Base-by-base conservation (phyloP, 108 stramenopile genomes). In the Nitzschia putrida region DNA sequence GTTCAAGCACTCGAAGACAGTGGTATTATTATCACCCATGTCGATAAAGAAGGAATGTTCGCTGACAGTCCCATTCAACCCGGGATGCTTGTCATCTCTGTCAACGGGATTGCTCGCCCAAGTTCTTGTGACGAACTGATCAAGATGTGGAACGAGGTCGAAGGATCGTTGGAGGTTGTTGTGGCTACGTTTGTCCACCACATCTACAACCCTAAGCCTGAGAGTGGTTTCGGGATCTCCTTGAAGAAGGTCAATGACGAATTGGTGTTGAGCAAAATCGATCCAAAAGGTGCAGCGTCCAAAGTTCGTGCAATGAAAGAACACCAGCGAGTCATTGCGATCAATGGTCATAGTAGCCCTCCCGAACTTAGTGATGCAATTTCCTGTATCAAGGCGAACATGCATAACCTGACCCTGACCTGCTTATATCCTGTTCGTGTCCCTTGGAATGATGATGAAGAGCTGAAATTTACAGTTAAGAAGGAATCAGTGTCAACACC, bases 281-380 rank as follows among this genome's bases (percentile, higher is more conserved):
- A 34, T 4, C 29, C 65, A 20, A 66, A 53, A 6, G 29, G 24
- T 16, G 29, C 51, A 8, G 22, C 38, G 8, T 66, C 53, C 34
- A n/a, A 66, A 34, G 10, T 25, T 22, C 51, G 51, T 26, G 16
- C 25, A 1, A n/a, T 66, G 65, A 22, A 45, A 26, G 65, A 24
- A 25, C 51, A 51, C 1, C 65, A 53, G 7, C 34, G 45, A 34
- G 45, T 66, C 26, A 51, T 66, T 29, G 21, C 43, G 2, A 66
- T 66, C 26, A 66, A 66, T 37, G 51, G 65, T 13, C 2, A 52
- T 16, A 12, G 38, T 8, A 37, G 57, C 7, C 57, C 57, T 12
- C 4, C 13, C 13, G n/a, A 29, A 0, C 37, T 39, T 37, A 18
- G 11, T n/a, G 57, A 3, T 4, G 65, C 65, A 1, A 29, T 66